A percentile compares a stretch with the other conserved stretches of the same genome.
These are phyloP conservation scores for Bisporella sp. DNA, from an alignment of 2,329 filamentous ascomycete genomes.

Conservation along the genomic window DNA sequence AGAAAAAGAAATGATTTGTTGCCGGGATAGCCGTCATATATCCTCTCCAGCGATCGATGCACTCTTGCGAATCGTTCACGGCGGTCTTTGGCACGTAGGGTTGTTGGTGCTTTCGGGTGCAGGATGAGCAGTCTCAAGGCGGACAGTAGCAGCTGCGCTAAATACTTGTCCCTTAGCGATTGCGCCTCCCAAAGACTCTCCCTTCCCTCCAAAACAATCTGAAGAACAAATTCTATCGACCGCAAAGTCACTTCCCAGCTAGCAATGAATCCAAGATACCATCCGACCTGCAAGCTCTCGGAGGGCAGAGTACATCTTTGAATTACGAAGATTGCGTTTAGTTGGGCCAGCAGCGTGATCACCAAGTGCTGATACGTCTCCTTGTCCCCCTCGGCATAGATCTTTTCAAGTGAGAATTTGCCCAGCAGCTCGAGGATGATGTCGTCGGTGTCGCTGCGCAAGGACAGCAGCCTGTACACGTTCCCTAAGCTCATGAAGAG, in stretches of 20 bases:
- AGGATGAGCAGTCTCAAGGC: constrained; percentile 31
- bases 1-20: constrained; percentile 32
- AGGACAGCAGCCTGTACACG: constrained; percentile 30
- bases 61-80: constrained; percentile 33
- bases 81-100: constrained; percentile 28
- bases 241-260: constrained; percentile 35
- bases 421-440: constrained; percentile 35
- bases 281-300: constrained; percentile 28
- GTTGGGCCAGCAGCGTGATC: constrained; percentile 30
- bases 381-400: constrained; percentile 30
- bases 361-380: constrained; percentile 31
- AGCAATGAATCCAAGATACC: constrained; percentile 32
- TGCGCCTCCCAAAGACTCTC: constrained; percentile 24
- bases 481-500: constrained; percentile 31
- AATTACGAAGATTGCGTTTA: constrained; percentile 33
- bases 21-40: constrained; percentile 34
- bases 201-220: constrained; percentile 30
- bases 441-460: constrained; percentile 34
- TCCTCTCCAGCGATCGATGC: constrained; percentile 30
- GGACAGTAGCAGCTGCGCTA: constrained; percentile 32
- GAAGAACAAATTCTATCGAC: constrained; percentile 32
- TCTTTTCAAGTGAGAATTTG: constrained; percentile 35
- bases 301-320: constrained; percentile 34
- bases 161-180: constrained; percentile 30
- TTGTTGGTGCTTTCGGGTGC: constrained; percentile 30